These are phyloP conservation scores for Coniochaeta ligniaria DNA, from an alignment of 2,329 filamentous ascomycete species.

Conservation along the genomic window DNA sequence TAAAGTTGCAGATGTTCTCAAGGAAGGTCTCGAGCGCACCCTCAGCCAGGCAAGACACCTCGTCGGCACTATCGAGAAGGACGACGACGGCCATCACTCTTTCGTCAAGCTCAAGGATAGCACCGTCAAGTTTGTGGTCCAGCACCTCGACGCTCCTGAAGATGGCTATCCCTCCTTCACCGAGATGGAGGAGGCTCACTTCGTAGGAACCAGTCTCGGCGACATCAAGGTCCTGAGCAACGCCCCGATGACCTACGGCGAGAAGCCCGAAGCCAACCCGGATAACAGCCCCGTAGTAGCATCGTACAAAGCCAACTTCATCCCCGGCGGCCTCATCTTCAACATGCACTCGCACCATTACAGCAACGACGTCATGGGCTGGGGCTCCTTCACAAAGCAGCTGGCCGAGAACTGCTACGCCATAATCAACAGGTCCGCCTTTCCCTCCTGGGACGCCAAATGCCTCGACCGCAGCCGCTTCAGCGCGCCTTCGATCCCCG, in stretches of 20 bases:
- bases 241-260: constrained; percentile 28
- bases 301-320: constrained; percentile 33
- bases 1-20: constrained; percentile 17
- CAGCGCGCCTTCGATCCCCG: constrained; percentile 17
- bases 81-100: constrained; percentile 10
- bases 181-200: constrained; percentile 28
- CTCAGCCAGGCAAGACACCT: constrained; percentile 29
- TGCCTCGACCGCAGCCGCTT: constrained; percentile 27
- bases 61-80: constrained; percentile 30
- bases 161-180: constrained; percentile 27
- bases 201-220: constrained; percentile 22
- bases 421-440: constrained; percentile 17
- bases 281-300: constrained; percentile 23
- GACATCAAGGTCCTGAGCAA: constrained; percentile 26
- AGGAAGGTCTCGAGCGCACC: constrained; percentile 25
- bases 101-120: constrained; percentile 2
- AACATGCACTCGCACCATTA: constrained; percentile 35
- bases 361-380: constrained; percentile 33
- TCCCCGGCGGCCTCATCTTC: constrained; percentile 32
- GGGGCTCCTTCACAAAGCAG: constrained; percentile 27
- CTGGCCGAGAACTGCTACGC: constrained; percentile 35
- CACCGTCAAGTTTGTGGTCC: constrained; percentile 23
- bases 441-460: constrained; percentile 26
- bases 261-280: constrained; percentile 28
- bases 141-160: constrained; percentile 26